These are phyloP conservation scores for Phyllosticta citrichinensis DNA, from an alignment of 2,329 filamentous ascomycete species.

Conservation along the genomic window DNA sequence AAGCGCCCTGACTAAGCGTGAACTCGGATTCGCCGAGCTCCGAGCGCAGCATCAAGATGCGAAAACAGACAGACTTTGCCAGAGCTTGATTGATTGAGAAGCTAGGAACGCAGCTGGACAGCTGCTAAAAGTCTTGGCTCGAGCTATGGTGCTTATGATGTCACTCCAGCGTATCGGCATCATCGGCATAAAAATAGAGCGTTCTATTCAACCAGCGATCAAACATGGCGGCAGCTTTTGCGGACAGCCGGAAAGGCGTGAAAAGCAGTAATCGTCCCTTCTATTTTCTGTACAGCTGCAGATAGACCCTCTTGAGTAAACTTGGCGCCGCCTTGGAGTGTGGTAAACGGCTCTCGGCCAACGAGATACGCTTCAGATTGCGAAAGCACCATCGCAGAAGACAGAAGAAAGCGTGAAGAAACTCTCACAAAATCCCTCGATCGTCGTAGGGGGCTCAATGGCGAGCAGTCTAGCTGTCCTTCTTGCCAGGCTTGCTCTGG, in stretches of 20 bases:
- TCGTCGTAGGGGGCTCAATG: neutral
- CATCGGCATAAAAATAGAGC: neutral
- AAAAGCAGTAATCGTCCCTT: slow-evolving; percentile 4
- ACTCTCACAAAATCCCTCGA: slow-evolving; percentile 1
- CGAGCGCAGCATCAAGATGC: neutral
- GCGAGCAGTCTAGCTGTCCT: slow-evolving; percentile 1
- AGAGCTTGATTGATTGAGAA: neutral
- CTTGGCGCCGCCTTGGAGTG: neutral
- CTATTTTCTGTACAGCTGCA: slow-evolving; percentile 14
- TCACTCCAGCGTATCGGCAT: neutral
- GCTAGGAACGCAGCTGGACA: neutral
- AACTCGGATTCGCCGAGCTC: slow-evolving; percentile 2
- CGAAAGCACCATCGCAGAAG: slow-evolving; percentile 1
- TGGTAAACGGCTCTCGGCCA: slow-evolving; percentile 25
- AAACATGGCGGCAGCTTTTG: neutral
- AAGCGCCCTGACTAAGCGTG: neutral
- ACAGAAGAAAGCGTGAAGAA: slow-evolving; percentile 5
- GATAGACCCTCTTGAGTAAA: slow-evolving; percentile 14
- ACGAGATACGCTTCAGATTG: slow-evolving; percentile 18
- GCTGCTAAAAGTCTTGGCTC: neutral
- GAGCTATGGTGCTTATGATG: neutral
- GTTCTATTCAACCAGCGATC: neutral
- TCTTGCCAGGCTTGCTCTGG: slow-evolving; percentile 24
- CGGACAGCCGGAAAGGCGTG: neutral
- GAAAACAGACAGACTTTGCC: neutral